phyloP scores from a whole-genome alignment of 192 early-diverging fungal species.

The Coemansia sp. region DNA sequence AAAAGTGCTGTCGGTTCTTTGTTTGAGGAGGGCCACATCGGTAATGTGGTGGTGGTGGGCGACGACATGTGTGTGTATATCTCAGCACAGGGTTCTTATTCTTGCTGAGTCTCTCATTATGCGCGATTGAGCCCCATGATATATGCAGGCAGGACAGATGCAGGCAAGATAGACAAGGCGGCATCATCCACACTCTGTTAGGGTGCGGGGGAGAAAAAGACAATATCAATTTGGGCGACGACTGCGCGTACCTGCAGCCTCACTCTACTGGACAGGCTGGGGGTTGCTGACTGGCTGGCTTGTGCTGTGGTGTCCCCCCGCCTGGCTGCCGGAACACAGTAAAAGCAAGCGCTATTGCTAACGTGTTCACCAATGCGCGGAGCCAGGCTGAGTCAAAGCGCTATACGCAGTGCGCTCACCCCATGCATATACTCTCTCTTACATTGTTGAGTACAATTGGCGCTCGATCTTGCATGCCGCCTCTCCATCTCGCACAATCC shows the following conservation, averaged over 20 bases:
- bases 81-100: constrained; percentile 2
- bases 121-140: background rate
- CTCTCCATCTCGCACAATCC: constrained; percentile 8
- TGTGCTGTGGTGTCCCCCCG: background rate
- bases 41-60: constrained; percentile 7
- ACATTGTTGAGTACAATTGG: constrained; percentile 1
- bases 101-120: constrained; percentile 7
- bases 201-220: background rate
- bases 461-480: constrained; percentile 9
- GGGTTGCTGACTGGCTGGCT: constrained; percentile 1
- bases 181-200: constrained; percentile 1
- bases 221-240: background rate
- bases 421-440: background rate
- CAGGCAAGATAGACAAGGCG: constrained; percentile 9
- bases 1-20: background rate
- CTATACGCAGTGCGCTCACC: background rate
- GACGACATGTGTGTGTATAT: constrained; percentile 7
- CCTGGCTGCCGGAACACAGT: background rate
- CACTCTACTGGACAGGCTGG: background rate
- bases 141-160: background rate
- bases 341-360: background rate
- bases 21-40: background rate
- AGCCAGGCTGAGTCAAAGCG: constrained; percentile 5
- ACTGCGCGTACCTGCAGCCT: background rate
- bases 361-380: background rate